Evolutionary conservation across 108 stramenopile species (phyloP), one percentile per base, ranked within the genome.

Genomic region (Skeletonema costatum): DNA sequence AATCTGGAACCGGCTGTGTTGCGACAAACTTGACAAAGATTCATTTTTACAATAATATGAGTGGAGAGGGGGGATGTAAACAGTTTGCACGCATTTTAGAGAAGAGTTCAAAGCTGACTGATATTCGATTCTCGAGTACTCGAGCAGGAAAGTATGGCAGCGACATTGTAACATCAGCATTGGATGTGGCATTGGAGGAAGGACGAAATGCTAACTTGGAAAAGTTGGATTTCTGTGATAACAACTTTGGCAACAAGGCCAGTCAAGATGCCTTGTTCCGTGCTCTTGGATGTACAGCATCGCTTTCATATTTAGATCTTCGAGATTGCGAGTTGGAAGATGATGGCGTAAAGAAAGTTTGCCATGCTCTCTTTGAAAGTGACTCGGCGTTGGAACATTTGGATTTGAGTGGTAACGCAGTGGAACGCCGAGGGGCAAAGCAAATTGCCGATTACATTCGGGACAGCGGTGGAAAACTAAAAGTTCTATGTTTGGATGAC

Each of bases 21-120:
- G 82, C 82, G 16, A 53, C 64, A 9, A 87, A 75, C 3, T 38
- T 87, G 72, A 85, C 64, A 31, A 82, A 73, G 62, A 64, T 87
- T 62, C 87, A 85, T 64, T 85, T 87, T 64, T 85, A 74, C 65
- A 83, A 85, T 44, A 87, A 87, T 46, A 87, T 87, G 87, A 85
- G 84, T 76, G 87, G 87, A 17, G 80, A 73, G n/a, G 81, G 50
- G 12, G 87, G 87, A 50, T 68, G 84, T 60, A 83, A 63, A 68
- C 67, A 78, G 30, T 79, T 85, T 44, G 72, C 77, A 58, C 77
- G 84, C 17, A 82, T 87, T 64, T 42, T 85, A 29, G 80, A 80
- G 16, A 66, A 82, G 25, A 78, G 84, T 46, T 75, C 68, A 11
- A 63, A 68, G 19, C 38, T 85, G 60, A 71, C 63, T n/a, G 87